phyloP scores from a whole-genome alignment of 2,329 filamentous ascomycete species.

The Zymoseptoria crescenta region DNA sequence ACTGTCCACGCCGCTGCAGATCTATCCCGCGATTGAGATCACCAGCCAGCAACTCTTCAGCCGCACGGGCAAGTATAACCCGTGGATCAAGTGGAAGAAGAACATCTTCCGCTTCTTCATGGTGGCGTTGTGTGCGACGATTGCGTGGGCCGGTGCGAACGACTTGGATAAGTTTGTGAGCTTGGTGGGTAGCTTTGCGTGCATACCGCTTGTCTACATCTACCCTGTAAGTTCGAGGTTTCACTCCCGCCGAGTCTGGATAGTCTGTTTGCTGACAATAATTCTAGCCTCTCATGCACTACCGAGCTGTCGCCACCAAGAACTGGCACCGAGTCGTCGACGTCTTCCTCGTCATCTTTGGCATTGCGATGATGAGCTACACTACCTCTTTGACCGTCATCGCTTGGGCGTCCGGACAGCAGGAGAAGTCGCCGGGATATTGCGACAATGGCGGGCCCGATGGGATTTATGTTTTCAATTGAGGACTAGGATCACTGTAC shows the following conservation, averaged over 20 bases:
- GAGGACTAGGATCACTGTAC: not conserved
- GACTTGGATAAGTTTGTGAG: conserved; percentile 97
- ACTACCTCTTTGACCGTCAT: conserved; percentile 79
- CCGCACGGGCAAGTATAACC: conserved; percentile 92
- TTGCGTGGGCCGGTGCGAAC: conserved; percentile 87
- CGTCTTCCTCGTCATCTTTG: conserved; percentile 70
- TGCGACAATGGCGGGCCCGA: conserved; percentile 42
- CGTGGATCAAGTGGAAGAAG: conserved; percentile 99
- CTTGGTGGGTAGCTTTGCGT: conserved; percentile 93
- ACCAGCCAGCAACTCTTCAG: conserved; percentile 92
- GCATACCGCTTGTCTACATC: conserved; percentile 92
- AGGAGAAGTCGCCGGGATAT: conserved; percentile 50
- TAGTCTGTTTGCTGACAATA: conserved; percentile 1
- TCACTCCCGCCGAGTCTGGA: not conserved
- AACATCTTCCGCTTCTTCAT: conserved; percentile 92
- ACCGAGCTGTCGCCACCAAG: conserved; percentile 66
- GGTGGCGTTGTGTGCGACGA: conserved; percentile 73
- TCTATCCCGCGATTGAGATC: conserved; percentile 96
- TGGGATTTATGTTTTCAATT: not conserved
- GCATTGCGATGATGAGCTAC: conserved; percentile 80
- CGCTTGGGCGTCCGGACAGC: conserved; percentile 65
- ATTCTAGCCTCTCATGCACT: conserved; percentile 79
- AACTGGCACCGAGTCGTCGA: conserved; percentile 63
- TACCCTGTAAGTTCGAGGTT: conserved; percentile 72
- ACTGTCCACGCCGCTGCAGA: conserved; percentile 87